phyloP scores from a whole-genome alignment of 345 rosid genomes.

The Bruguiera sexangula region DNA sequence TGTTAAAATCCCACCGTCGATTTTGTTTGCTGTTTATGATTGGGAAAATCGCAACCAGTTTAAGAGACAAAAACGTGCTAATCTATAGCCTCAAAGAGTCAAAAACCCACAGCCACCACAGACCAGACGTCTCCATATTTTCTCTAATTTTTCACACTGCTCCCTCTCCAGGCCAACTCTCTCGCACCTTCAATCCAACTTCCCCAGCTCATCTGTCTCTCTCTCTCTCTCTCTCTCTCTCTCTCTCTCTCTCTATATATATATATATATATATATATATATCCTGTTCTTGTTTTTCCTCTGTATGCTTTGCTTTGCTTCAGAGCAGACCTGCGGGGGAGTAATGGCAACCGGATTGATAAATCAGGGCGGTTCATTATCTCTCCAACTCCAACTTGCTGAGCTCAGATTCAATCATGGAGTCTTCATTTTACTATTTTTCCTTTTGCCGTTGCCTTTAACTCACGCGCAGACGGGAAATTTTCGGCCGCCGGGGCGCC shows the following conservation, averaged over 20 bases:
- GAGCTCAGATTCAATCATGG: constrained; percentile 13
- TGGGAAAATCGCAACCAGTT: neutral
- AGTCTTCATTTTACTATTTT: constrained; percentile 16
- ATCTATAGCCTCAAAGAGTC: neutral
- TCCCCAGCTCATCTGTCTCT: no score
- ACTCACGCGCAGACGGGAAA: constrained; percentile 23
- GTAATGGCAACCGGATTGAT: neutral
- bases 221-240: neutral
- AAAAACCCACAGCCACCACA: neutral
- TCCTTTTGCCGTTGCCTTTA: constrained; percentile 14
- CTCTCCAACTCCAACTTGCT: neutral
- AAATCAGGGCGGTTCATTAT: neutral
- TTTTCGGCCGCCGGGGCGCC: constrained; percentile 4
- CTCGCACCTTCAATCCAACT: no score
- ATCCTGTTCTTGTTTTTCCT: neutral
- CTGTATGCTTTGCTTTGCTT: constrained; percentile 20
- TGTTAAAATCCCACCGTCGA: neutral
- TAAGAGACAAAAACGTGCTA: neutral
- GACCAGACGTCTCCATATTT: neutral
- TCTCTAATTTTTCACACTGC: neutral
- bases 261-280: no score
- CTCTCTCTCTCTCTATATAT: no score
- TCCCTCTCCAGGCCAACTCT: no score
- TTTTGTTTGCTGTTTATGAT: neutral
- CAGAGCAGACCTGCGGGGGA: neutral